These are phyloP conservation scores for Penicillium samsonianum DNA, from an alignment of 495 filamentous ascomycete genomes.

Conservation along the genomic window DNA sequence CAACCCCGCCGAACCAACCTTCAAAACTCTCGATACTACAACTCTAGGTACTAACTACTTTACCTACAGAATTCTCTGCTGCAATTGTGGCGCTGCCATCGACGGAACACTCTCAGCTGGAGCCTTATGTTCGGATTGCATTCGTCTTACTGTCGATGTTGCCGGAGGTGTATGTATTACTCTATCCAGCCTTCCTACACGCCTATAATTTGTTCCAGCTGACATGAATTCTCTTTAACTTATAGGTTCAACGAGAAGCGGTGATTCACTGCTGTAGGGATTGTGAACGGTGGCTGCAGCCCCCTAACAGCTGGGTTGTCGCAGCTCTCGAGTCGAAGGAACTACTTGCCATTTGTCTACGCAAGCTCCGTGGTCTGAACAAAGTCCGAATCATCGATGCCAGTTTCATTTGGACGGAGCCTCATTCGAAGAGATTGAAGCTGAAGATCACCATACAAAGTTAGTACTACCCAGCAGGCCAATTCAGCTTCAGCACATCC, in stretches of 20 bases:
- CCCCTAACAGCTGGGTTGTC: slow-evolving; percentile 79
- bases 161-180: slow-evolving; percentile 59
- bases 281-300: slow-evolving; percentile 92
- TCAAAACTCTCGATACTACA: not conserved
- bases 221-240: not conserved
- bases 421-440: slow-evolving; percentile 85
- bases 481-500: not conserved
- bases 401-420: slow-evolving; percentile 97
- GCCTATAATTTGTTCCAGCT: not conserved
- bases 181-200: not conserved
- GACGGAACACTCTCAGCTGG: slow-evolving; percentile 84
- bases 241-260: slow-evolving; percentile 73
- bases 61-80: slow-evolving; percentile 76
- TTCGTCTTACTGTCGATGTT: slow-evolving; percentile 90
- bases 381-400: slow-evolving; percentile 94
- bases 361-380: slow-evolving; percentile 74
- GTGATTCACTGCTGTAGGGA: slow-evolving; percentile 82
- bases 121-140: slow-evolving; percentile 90
- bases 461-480: not conserved
- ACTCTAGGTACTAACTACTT: too few species aligned
- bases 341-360: slow-evolving; percentile 83
- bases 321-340: slow-evolving; percentile 85
- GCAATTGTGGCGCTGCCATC: slow-evolving; percentile 91
- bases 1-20: slow-evolving; percentile 1
- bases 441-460: slow-evolving; percentile 79